These are phyloP conservation scores for Neodidymelliopsis sp. DNA, from an alignment of 2,329 filamentous ascomycete genomes.

Conservation along the genomic window DNA sequence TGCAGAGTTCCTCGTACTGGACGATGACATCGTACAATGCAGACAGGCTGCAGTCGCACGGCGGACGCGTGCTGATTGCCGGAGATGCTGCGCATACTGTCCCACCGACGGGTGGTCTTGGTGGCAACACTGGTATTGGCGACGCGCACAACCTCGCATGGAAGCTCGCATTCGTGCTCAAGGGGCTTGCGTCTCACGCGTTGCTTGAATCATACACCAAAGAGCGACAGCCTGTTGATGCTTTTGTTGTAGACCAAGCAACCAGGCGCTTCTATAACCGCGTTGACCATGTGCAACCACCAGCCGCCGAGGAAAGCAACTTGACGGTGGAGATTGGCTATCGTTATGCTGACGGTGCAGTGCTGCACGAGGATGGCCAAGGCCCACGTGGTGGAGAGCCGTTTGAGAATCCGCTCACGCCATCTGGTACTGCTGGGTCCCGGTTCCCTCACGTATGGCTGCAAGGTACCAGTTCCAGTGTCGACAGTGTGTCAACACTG, in stretches of 20 bases:
- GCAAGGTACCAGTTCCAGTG: neutral
- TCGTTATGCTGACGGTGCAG: neutral
- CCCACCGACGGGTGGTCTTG: conserved; percentile 12
- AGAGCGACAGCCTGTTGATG: no score
- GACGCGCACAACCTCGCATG: conserved; percentile 22
- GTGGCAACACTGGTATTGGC: conserved; percentile 14
- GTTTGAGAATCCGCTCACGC: neutral
- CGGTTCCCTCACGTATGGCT: conserved; percentile 1
- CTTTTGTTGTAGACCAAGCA: conserved; percentile 1
- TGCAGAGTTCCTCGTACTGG: conserved; percentile 2
- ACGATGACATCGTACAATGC: conserved; percentile 1
- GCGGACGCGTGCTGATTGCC: conserved; percentile 9
- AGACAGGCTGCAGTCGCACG: neutral
- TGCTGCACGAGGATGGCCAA: neutral
- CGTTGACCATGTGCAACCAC: neutral
- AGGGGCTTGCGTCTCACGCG: neutral
- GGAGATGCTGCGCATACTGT: conserved; percentile 20
- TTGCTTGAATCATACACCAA: no score
- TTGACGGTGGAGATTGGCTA: neutral
- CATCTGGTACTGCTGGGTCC: neutral
- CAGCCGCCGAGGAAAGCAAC: neutral
- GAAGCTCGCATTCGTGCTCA: conserved; percentile 12
- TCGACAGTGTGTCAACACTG: neutral
- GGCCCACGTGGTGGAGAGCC: neutral
- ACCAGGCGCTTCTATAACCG: neutral